These are phyloP conservation scores for Endoconidiophora polonica DNA, from an alignment of 2,329 filamentous ascomycete genomes.

Conservation along the genomic window DNA sequence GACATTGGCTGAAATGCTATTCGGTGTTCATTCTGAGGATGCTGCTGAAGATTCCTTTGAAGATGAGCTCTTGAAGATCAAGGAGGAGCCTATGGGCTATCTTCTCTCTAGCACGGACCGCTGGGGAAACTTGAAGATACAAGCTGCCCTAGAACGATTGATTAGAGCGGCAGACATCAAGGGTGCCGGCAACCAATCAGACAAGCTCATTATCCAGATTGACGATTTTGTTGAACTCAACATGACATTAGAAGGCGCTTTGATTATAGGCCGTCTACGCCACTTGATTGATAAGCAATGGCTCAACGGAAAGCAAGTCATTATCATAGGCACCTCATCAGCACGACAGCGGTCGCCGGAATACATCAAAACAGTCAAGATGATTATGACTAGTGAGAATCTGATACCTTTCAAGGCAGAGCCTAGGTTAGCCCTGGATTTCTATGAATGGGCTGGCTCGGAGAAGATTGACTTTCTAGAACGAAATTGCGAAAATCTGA, in stretches of 20 bases:
- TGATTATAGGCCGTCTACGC: conserved; percentile 54
- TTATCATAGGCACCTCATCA: conserved; percentile 65
- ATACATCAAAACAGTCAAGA: conserved; percentile 25
- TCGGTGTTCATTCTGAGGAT: conserved; percentile 8
- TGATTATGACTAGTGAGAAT: conserved; percentile 26
- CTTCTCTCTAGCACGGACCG: conserved; percentile 25
- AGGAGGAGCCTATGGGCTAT: conserved; percentile 21
- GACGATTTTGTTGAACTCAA: conserved; percentile 68
- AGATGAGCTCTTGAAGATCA: conserved; percentile 28
- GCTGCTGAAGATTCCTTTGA: conserved; percentile 20
- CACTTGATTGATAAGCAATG: conserved; percentile 56
- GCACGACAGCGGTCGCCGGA: conserved; percentile 31
- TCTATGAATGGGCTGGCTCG: conserved; percentile 10
- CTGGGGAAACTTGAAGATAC: conserved; percentile 47
- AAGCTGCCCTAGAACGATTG: conserved; percentile 39
- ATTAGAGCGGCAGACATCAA: conserved; percentile 29
- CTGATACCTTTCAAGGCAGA: conserved; percentile 18
- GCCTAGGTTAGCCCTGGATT: conserved; percentile 10
- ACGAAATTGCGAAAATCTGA: conserved; percentile 11
- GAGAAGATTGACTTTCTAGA: conserved; percentile 12
- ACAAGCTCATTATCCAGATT: conserved; percentile 55
- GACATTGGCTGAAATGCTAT: conserved; percentile 8
- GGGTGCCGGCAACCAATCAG: conserved; percentile 20
- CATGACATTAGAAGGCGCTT: conserved; percentile 48
- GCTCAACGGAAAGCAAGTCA: conserved; percentile 51